Evolutionary conservation across 805 yeast genomes (phyloP), one percentile per base, ranked within the genome.

Genomic region (Jamesozyma piceae): DNA sequence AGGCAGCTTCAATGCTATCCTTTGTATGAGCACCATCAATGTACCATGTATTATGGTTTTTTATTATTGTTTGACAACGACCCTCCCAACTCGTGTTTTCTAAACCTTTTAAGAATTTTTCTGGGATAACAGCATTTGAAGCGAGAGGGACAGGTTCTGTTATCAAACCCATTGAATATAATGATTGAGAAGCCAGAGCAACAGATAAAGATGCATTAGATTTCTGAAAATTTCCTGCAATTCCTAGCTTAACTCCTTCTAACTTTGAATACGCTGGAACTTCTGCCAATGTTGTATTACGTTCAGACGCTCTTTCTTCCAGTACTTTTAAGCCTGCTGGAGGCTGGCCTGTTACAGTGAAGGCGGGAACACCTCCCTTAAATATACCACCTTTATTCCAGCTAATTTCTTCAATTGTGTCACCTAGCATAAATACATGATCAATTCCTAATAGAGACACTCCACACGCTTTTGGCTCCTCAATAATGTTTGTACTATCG

Each of bases 341-440:
- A 1, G 77, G 72, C 54, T 77, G 82, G 42, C 74, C 75, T 13
- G 69, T 64, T 1, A 83, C 85, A 2, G 82, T 71, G 47, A 78
- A 74, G 1, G 95, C 95, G 3, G 78, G 76, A 1, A 77, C 67
- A 4, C 72, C 76, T 2, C 60, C 46, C 55, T 92, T 92, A 67
- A 82, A 86, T 37, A 92, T 94, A 0, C 98, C 99, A 18, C 89
- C 82, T 63, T 92, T 92, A 64, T 92, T 90, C 95, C 96, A 87
- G 2, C 97, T 90, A 51, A 92, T 92, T 44, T 86, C 82, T 48
- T 78, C 86, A 32, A 92, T 72, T 0, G 97, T 89, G 49, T 78
- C 69, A 6, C 99, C 99, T 42, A 92, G 68, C 73, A 87, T 79
- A 42, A 77, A 69, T 0, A 88, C 82, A 62, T 92, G 99, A 61